Evolutionary conservation across 768 basidiomycete species (phyloP).

Genomic region (Rhodosporidiobolus sp.): DNA sequence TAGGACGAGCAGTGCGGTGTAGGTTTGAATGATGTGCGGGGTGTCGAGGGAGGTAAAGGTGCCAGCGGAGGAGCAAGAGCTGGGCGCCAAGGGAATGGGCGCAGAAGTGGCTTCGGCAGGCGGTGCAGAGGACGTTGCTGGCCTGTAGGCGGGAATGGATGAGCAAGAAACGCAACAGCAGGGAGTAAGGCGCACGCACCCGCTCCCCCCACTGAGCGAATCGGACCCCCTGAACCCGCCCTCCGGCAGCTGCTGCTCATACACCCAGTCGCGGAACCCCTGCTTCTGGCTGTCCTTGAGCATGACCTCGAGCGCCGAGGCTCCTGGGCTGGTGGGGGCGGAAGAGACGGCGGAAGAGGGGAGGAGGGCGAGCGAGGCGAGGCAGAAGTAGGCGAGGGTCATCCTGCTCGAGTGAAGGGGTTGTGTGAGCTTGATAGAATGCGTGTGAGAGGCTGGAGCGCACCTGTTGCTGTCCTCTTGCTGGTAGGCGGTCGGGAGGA

Average conservation of each 20-base stretch:
- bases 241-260: constrained; percentile 65
- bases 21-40: constrained; percentile 88
- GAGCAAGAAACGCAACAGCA: background rate
- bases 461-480: constrained; percentile 73
- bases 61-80: constrained; percentile 3
- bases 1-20: constrained; percentile 79
- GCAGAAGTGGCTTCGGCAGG: background rate
- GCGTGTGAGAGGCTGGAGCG: constrained; percentile 18
- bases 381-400: constrained; percentile 81
- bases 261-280: constrained; percentile 78
- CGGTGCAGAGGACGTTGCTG: background rate
- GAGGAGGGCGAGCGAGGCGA: constrained; percentile 77
- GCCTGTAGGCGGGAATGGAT: constrained; percentile 28
- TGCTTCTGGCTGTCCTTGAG: constrained; percentile 58
- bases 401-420: constrained; percentile 55
- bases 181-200: constrained; percentile 27
- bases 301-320: constrained; percentile 47
- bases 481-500: constrained; percentile 66
- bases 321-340: constrained; percentile 52
- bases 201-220: constrained; percentile 50
- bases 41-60: constrained; percentile 52
- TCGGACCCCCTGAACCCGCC: constrained; percentile 51
- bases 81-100: constrained; percentile 33
- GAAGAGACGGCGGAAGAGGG: constrained; percentile 15
- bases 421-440: background rate